These are phyloP conservation scores for Pestalotiopsis sp. DNA, from an alignment of 2,329 filamentous ascomycete genomes.

Conservation along the genomic window DNA sequence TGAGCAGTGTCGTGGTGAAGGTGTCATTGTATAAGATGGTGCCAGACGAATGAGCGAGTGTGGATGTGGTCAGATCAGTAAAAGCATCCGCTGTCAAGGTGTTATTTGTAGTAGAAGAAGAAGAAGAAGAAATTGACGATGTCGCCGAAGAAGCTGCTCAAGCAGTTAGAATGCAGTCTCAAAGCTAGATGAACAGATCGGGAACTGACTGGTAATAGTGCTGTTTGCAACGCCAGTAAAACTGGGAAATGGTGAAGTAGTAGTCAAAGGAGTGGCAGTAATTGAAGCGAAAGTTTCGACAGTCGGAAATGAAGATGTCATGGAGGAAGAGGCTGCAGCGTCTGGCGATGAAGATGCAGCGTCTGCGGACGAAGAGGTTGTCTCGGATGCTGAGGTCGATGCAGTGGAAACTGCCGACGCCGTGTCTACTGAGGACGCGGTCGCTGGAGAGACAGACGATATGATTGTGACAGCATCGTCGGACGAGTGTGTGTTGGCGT, in stretches of 20 bases:
- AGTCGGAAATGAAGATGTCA: constrained; percentile 15
- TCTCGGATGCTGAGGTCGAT: neutral
- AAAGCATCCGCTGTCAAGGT: constrained; percentile 11
- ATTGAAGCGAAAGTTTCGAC: constrained; percentile 15
- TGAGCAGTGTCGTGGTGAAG: constrained; percentile 13
- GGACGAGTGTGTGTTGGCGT: neutral
- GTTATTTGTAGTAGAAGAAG: constrained; percentile 10
- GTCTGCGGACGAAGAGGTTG: neutral
- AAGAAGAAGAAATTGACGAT: neutral
- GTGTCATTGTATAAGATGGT: constrained; percentile 15
- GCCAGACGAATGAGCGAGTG: constrained; percentile 15
- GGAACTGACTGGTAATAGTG: constrained; percentile 8
- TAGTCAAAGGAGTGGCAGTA: constrained; percentile 14
- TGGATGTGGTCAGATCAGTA: constrained; percentile 14
- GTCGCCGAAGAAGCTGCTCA: neutral
- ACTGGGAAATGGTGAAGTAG: constrained; percentile 10
- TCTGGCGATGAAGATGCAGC: constrained; percentile 12
- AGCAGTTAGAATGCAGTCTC: neutral
- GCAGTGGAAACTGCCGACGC: neutral
- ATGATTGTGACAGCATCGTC: constrained; percentile 11
- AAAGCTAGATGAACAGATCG: too few relatives aligned
- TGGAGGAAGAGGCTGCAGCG: constrained; percentile 10
- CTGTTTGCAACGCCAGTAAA: constrained; percentile 11
- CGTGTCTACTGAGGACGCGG: constrained; percentile 13
- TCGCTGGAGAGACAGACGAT: constrained; percentile 6